A percentile compares a stretch with the other conserved stretches of the same genome.
Evolutionary conservation across 257 asterid species (phyloP).

Genomic region (Fraxinus cuspidata): DNA sequence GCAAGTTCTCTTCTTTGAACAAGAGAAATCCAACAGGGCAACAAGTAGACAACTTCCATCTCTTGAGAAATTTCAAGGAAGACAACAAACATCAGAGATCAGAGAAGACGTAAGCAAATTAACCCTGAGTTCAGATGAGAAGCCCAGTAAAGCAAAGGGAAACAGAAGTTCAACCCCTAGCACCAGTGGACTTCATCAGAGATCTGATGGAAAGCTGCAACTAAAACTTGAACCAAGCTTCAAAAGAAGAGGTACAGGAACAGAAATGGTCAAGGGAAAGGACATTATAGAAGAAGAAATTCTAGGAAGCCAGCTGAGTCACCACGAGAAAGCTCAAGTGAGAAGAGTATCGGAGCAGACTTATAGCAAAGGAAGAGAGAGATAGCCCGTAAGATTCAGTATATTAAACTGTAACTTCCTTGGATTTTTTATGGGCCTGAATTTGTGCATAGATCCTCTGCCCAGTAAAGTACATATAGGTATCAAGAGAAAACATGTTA

Average conservation of each 20-base stretch:
- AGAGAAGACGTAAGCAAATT: constrained; percentile 35
- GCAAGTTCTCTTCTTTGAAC: constrained; percentile 69
- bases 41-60: constrained; percentile 25
- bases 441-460: constrained; percentile 20
- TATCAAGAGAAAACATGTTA: constrained; percentile 14
- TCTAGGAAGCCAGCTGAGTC: constrained; percentile 28
- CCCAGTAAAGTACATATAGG: constrained; percentile 20
- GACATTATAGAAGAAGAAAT: constrained; percentile 27
- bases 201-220: constrained; percentile 30
- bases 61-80: constrained; percentile 20
- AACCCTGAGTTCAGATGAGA: constrained; percentile 23
- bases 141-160: constrained; percentile 29
- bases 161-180: constrained; percentile 25
- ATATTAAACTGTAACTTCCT: background rate
- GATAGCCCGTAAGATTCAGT: constrained; percentile 22
- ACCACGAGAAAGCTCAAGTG: constrained; percentile 28
- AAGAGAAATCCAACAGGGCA: constrained; percentile 39
- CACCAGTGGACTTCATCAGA: constrained; percentile 28
- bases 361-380: constrained; percentile 28
- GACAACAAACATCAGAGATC: constrained; percentile 27
- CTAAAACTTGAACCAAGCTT: constrained; percentile 33
- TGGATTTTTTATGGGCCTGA: background rate
- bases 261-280: constrained; percentile 27
- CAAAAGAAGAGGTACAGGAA: constrained; percentile 26
- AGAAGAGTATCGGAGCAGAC: constrained; percentile 31